Evolutionary conservation across 768 basidiomycete species (phyloP).

Genomic region (Suillus tomentosus): DNA sequence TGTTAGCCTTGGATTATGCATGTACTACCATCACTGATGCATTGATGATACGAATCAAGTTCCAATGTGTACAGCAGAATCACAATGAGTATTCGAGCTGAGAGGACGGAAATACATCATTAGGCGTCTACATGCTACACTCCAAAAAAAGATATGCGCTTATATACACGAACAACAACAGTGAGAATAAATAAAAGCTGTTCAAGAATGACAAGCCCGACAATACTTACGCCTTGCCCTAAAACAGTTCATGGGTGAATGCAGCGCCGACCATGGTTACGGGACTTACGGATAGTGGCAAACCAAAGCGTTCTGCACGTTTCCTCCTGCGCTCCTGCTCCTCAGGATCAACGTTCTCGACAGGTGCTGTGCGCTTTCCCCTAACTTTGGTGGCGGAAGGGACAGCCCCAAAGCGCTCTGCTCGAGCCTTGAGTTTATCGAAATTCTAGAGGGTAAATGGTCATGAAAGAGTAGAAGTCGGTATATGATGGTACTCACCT

Average conservation of each 20-base stretch:
- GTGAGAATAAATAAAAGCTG: neutral
- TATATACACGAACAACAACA: neutral
- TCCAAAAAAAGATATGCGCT: neutral
- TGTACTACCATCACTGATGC: neutral
- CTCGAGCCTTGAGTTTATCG: constrained; percentile 53
- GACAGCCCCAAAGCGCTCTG: constrained; percentile 53
- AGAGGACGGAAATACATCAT: neutral
- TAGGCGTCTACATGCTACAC: neutral
- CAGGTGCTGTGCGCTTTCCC: constrained; percentile 38
- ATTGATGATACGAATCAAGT: neutral
- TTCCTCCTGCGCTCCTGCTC: constrained; percentile 60
- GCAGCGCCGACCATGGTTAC: too few relatives aligned
- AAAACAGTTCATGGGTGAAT: neutral
- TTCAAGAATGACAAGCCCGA: neutral
- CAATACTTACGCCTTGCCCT: constrained; percentile 3
- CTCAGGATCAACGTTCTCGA: constrained; percentile 52
- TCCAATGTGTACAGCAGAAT: neutral
- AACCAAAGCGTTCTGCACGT: constrained; percentile 66
- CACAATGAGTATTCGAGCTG: neutral
- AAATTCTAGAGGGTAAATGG: constrained; percentile 38
- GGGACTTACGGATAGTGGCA: constrained; percentile 12
- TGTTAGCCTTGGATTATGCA: neutral
- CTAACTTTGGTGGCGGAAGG: constrained; percentile 18
- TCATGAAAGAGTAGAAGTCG: neutral
- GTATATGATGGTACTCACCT: too few relatives aligned